Base-by-base conservation (phyloP, 345 rosid genomes). In the Eucalyptus brandiana region DNA sequence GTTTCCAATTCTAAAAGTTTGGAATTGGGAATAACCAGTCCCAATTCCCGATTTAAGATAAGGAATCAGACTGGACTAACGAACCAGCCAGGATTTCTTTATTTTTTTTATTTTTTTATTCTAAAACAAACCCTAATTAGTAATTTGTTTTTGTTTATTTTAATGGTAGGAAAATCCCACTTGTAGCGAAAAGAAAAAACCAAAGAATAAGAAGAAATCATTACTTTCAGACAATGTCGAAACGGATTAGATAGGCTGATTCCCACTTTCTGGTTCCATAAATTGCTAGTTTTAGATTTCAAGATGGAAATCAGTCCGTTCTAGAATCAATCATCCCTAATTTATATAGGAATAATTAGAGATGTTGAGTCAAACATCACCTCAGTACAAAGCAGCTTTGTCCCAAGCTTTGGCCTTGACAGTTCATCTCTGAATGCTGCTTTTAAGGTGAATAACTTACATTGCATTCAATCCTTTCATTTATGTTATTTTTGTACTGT, bases 61-160 rank as follows among this genome's bases (percentile, higher is more conserved):
- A 4, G 40, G 40, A 67, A 67, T 14, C 21, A 3, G 2, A 67
- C 1, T 4, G 9, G 23, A 67, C 6, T 1, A 1, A 32, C 0
- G 0, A 12, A 16, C 23, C 1, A 1, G 1, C 80, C 2, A 4
- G 4, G 12, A 32, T 32, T 67, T 67, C 11, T n/a, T 62, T 2
- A 4, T 32, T 67, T 67, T 67, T n/a, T 2, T 50, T 15, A 12
- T 1, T 65, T 65, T 65, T 8, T 32, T 4, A 32, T 67, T 17
- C 11, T 67, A 16, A 16, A 67, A 23, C 12, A 67, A 16, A 67
- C 11, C 37, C 12, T 32, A 67, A 67, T 32, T 32, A 32, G 23
- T 32, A 67, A 32, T 6, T 67, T n/a, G 0, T 15, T 16, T 65
- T n/a, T 65, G 12, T 54, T 30, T 58, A 28, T 60, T 60, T 60